Percentiles rank a stretch among this genome's conserved stretches.
phyloP scores from a whole-genome alignment of 306 rosid species.

The Vachellia collinsii region DNA sequence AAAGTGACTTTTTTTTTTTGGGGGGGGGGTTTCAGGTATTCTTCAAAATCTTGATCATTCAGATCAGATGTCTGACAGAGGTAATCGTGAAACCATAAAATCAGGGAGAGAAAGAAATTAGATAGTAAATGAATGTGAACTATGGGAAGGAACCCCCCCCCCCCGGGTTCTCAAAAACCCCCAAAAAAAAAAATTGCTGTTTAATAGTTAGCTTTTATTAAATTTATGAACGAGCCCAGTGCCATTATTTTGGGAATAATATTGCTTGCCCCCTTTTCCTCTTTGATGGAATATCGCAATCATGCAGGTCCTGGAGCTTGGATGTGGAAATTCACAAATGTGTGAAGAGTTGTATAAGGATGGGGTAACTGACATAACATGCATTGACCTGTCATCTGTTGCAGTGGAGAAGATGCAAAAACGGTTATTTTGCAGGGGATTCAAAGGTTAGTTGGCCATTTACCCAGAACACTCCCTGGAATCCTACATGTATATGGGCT shows the following conservation, averaged over 20 bases:
- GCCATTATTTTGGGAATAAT: background rate
- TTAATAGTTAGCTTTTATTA: background rate
- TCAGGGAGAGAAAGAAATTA: background rate
- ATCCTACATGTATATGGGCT: conserved; percentile 1
- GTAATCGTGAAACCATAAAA: background rate
- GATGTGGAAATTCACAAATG: conserved; percentile 92
- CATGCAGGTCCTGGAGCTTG: conserved; percentile 79
- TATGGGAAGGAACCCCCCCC: background rate
- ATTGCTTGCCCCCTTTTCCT: background rate
- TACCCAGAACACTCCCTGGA: background rate
- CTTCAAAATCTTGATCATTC: conserved; percentile 11
- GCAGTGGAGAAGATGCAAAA: conserved; percentile 78
- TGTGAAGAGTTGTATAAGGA: conserved; percentile 78
- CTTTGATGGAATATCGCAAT: conserved; percentile 33
- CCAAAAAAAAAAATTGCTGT: too few relatives aligned
- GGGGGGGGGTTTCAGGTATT: background rate
- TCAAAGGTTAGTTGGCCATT: conserved; percentile 56
- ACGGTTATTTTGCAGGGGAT: conserved; percentile 62
- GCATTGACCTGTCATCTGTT: conserved; percentile 86
- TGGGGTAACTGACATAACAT: conserved; percentile 69
- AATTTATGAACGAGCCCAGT: background rate
- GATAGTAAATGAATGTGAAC: background rate
- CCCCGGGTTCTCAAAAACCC: too few relatives aligned
- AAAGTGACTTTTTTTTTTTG: background rate
- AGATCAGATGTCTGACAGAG: background rate